phyloP scores from a whole-genome alignment of 371 early-diverging fungal genomes.

The Quaeritorhiza haematococci region DNA sequence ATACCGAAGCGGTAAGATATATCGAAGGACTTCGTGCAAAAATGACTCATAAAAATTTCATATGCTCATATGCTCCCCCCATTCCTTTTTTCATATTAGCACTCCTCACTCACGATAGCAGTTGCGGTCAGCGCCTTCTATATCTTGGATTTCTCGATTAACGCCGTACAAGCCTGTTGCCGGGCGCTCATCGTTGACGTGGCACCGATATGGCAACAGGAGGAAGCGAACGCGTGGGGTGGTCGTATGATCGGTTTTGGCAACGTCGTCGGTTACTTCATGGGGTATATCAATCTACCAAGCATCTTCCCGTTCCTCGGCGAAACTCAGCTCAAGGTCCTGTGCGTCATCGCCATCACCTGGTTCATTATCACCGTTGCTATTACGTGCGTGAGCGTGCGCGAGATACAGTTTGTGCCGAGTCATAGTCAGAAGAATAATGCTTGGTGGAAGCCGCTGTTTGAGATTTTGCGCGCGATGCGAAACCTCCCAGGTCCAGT shows the following conservation, averaged over 20 bases:
- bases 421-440: neutral
- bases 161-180: conserved; percentile 74
- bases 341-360: conserved; percentile 67
- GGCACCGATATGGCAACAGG: conserved; percentile 74
- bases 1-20: neutral
- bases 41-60: neutral
- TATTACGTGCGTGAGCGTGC: conserved; percentile 63
- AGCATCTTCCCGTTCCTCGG: conserved; percentile 68
- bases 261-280: conserved; percentile 79
- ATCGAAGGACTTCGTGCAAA: neutral
- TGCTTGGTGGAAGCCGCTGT: conserved; percentile 23
- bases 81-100: neutral
- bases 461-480: conserved; percentile 19
- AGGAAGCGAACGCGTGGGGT: conserved; percentile 84
- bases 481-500: conserved; percentile 66
- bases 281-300: conserved; percentile 77
- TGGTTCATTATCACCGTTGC: conserved; percentile 56
- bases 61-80: neutral
- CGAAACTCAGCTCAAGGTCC: conserved; percentile 73
- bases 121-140: conserved; percentile 80
- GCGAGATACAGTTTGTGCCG: conserved; percentile 32
- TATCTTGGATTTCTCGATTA: conserved; percentile 86
- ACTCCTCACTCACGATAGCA: conserved; percentile 10
- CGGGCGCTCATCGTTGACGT: conserved; percentile 87
- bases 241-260: conserved; percentile 87